These are phyloP conservation scores for Arxiozyma slooffiae DNA, from an alignment of 1,139 yeast species.

Conservation along the genomic window DNA sequence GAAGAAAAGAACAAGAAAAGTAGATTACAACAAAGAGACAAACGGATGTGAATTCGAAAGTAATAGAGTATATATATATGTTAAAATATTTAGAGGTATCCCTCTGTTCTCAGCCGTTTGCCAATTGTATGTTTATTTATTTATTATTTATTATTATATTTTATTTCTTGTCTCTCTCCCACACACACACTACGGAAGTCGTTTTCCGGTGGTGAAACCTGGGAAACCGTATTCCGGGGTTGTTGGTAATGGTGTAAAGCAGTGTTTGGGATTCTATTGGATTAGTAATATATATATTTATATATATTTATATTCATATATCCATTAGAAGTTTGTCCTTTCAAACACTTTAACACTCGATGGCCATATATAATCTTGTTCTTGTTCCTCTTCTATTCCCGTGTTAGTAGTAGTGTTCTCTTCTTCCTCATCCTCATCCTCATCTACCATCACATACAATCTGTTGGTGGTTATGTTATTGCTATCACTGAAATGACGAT, in stretches of 20 bases:
- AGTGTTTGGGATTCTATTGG: neutral
- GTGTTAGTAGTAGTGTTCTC: no score
- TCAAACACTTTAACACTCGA: neutral
- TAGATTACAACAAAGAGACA: no score
- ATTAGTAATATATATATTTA: no score
- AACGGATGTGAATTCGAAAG: no score
- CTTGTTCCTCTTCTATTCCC: neutral
- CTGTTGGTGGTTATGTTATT: neutral
- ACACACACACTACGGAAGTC: neutral
- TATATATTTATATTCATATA: no score
- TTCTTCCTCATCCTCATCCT: no score
- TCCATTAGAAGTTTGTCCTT: neutral
- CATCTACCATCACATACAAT: neutral
- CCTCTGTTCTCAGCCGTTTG: no score
- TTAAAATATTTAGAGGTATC: no score
- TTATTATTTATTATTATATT: no score
- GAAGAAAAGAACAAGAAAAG: neutral
- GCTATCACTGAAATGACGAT: neutral
- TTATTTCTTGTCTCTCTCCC: no score
- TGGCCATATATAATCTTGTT: neutral
- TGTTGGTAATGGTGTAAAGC: neutral
- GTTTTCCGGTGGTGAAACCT: conserved; percentile 1
- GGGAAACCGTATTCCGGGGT: conserved; percentile 3
- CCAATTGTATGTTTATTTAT: no score
- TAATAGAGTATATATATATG: neutral